Conservation (phyloP, 2,329 filamentous ascomycete species). For the Setomelanomma holmii region DNA sequence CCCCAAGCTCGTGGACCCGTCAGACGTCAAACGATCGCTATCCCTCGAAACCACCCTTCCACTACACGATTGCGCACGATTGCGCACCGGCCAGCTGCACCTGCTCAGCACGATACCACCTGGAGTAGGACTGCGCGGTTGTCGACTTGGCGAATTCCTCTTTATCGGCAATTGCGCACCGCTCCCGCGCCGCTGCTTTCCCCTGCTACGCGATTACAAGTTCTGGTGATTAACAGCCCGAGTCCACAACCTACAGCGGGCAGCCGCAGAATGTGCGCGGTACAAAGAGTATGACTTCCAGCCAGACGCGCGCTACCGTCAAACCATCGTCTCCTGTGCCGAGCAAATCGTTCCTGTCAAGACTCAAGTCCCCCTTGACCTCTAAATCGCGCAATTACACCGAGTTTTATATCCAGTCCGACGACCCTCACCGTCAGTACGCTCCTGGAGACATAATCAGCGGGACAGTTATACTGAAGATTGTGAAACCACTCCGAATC, state of each 20-base stretch:
- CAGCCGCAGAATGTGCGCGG: conserved; percentile 49
- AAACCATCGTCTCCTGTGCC: conserved; percentile 36
- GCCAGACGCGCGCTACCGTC: conserved; percentile 40
- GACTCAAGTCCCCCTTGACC: conserved; percentile 63
- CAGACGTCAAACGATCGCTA: conserved; percentile 20
- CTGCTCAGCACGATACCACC: not conserved
- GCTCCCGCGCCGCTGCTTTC: no score
- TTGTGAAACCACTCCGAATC: conserved; percentile 76
- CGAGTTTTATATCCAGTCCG: conserved; percentile 79
- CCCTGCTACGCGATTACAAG: no score
- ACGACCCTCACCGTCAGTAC: conserved; percentile 81
- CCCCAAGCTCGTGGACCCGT: conserved; percentile 1
- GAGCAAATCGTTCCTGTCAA: conserved; percentile 56
- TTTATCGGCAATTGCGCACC: no score
- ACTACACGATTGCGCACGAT: conserved; percentile 5
- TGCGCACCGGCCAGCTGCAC: not conserved
- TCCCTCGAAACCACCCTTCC: conserved; percentile 15
- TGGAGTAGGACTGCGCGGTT: not conserved
- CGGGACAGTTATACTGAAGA: conserved; percentile 74
- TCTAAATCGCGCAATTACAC: conserved; percentile 69
- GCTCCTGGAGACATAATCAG: conserved; percentile 75
- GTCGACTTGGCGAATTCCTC: no score
- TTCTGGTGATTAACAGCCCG: conserved; percentile 3
- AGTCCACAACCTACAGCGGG: conserved; percentile 29
- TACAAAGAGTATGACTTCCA: conserved; percentile 50